A percentile compares a stretch with the other conserved stretches of the same genome.
These are phyloP conservation scores for Plasmodium inui DNA, from an alignment of 169 alveolate species.

Conservation along the genomic window DNA sequence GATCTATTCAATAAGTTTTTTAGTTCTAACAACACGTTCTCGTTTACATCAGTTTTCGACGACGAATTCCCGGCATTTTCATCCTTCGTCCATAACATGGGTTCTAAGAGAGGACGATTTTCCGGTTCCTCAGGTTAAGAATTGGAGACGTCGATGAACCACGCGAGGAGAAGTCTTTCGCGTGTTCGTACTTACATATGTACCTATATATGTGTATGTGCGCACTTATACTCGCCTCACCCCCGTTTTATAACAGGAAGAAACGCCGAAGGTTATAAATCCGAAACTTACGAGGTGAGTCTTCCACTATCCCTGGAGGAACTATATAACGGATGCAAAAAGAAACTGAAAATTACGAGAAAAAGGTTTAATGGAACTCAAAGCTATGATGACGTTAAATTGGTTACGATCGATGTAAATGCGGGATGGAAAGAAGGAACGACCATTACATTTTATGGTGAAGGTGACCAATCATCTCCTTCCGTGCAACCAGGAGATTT, in stretches of 20 bases:
- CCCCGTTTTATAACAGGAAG: constrained; percentile 13
- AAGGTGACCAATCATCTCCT: constrained; percentile 88
- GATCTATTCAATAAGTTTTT: constrained; percentile 84
- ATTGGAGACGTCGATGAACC: not conserved
- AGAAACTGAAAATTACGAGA: constrained; percentile 86
- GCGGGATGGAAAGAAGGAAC: constrained; percentile 92
- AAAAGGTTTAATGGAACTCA: constrained; percentile 79
- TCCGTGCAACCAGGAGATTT: constrained; percentile 86
- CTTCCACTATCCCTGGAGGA: constrained; percentile 86
- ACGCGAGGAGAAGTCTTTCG: not conserved
- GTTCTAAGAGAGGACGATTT: constrained; percentile 77
- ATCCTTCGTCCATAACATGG: constrained; percentile 79
- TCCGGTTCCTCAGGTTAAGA: constrained; percentile 38
- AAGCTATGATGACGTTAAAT: constrained; percentile 86
- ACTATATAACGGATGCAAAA: constrained; percentile 81
- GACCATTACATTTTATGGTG: constrained; percentile 85
- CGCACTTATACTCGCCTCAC: not conserved
- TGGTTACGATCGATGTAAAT: constrained; percentile 85
- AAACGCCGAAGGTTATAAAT: not conserved
- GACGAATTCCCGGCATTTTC: constrained; percentile 27
- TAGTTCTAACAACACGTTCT: constrained; percentile 81
- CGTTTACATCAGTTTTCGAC: constrained; percentile 68
- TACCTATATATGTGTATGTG: not conserved
- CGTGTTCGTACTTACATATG: not conserved
- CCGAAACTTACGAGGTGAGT: constrained; percentile 82